Evolutionary conservation across 2,329 filamentous ascomycete species (phyloP), one percentile per base, ranked within the genome.

Genomic region (Proliferodiscus dingleyae): DNA sequence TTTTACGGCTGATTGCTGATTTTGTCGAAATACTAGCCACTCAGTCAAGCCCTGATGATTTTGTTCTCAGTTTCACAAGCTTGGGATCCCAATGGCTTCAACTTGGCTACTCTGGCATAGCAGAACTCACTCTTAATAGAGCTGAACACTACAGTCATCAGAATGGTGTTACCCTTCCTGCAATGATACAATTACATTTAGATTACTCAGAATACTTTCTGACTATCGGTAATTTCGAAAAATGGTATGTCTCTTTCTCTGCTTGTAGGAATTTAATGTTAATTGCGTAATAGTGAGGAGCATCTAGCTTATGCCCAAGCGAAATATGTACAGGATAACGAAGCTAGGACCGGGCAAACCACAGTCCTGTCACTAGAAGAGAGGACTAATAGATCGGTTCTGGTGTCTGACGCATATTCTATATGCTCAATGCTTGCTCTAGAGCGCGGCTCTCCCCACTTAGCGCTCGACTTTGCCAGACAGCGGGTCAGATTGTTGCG

Each of bases 191-290:
- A 26, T 85, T 85, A 62, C 77, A 89, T 53, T 67, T 95, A 5
- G 79, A 81, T 0, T 81, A 83, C 50, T 82, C 86, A 0, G 87
- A 95, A 62, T 89, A 89, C 62, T 72, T 83, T 22, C 69, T 90
- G 15, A 77, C 78, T 1, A 75, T 83, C 10, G 85, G 84, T 8
- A 80, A 81, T 40, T 67, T 78, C 13, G 74, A 81, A 8, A 81
- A 85, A 65, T 84, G 78, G 43, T 67, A 66, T 46, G 64, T 64
- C 19, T 57, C 74, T 29, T 16, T 32, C 30, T 24, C 15, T 26
- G 16, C 9, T 32, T 29, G 24, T 13, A 15, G 3, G 15, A 38
- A 13, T 4, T 13, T 10, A 13, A 29, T 36, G 4, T 33, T 26
- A 33, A 36, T 28, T 32, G 23, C 16, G 28, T 3, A 7, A 37